These are phyloP conservation scores for Aphanocladium album DNA, from an alignment of 2,329 filamentous ascomycete species.

Conservation along the genomic window DNA sequence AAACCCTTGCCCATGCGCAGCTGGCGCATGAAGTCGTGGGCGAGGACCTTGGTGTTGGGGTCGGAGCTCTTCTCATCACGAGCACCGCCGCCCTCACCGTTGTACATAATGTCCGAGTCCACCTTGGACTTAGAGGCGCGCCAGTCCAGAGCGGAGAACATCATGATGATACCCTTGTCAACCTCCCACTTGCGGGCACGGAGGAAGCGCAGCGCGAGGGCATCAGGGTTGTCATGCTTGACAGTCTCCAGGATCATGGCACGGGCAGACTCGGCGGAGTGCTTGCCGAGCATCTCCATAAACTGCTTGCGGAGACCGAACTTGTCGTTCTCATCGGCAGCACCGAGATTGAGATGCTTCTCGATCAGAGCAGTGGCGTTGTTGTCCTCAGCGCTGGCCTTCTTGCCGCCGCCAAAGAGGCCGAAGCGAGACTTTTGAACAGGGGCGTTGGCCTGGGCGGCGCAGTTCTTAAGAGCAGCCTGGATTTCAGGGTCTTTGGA, in stretches of 20 bases:
- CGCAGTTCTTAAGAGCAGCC: conserved; percentile 19
- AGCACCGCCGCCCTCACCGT: conserved; percentile 29
- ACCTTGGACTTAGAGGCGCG: conserved; percentile 27
- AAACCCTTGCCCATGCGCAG: conserved; percentile 34
- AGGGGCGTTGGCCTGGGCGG: conserved; percentile 28
- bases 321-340: conserved; percentile 50
- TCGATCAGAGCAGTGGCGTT: conserved; percentile 10
- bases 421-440: conserved; percentile 65
- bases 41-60: conserved; percentile 5
- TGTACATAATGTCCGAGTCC: conserved; percentile 26
- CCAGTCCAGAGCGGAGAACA: conserved; percentile 34
- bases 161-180: conserved; percentile 33
- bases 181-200: conserved; percentile 38
- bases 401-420: conserved; percentile 54
- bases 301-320: conserved; percentile 47
- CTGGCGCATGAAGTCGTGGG: conserved; percentile 30
- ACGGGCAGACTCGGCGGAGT: conserved; percentile 21
- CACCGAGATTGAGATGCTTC: conserved; percentile 17
- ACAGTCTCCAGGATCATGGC: conserved; percentile 20
- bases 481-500: conserved; percentile 20
- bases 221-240: conserved; percentile 32
- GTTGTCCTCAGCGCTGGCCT: conserved; percentile 31
- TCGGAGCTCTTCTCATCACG: conserved; percentile 22
- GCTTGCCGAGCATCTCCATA: conserved; percentile 12
- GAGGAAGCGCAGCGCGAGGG: conserved; percentile 34